Percentiles rank a stretch among this genome's conserved stretches.
phyloP scores from a whole-genome alignment of 1,139 yeast species.

The Hyphopichia buzzinii region DNA sequence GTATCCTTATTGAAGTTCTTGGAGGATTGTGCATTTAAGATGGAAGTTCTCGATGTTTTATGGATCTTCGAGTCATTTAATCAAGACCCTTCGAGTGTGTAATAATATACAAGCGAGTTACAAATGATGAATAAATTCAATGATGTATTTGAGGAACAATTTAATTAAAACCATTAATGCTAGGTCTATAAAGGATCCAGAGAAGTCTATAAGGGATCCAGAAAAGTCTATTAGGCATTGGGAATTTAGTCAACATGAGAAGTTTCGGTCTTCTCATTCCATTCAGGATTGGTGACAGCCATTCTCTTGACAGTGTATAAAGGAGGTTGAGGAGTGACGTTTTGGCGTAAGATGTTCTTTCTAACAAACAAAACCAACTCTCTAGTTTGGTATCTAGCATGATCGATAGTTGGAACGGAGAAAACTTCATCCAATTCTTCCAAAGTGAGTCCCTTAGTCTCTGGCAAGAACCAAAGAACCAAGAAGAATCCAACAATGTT shows the following conservation, averaged over 20 bases:
- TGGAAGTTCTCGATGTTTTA: too few relatives aligned
- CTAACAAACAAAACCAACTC: conserved; percentile 44
- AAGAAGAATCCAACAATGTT: conserved; percentile 71
- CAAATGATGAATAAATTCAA: too few relatives aligned
- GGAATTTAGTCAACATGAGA: conserved; percentile 40
- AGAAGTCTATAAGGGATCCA: conserved; percentile 4
- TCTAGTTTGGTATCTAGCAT: conserved; percentile 55
- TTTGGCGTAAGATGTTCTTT: conserved; percentile 39
- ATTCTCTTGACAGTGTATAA: conserved; percentile 54
- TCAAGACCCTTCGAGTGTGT: too few relatives aligned
- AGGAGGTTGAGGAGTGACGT: conserved; percentile 51
- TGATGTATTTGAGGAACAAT: too few relatives aligned
- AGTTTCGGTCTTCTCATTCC: conserved; percentile 59
- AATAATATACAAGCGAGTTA: too few relatives aligned
- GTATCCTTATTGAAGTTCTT: too few relatives aligned
- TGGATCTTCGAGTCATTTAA: too few relatives aligned
- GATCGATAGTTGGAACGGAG: conserved; percentile 51
- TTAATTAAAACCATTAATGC: too few relatives aligned
- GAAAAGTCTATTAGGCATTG: neutral
- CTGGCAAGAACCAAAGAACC: conserved; percentile 66
- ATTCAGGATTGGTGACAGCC: conserved; percentile 58
- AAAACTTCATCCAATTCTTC: conserved; percentile 75
- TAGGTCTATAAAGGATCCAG: neutral
- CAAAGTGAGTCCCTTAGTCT: conserved; percentile 65
- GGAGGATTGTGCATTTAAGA: too few relatives aligned